Evolutionary conservation across 805 yeast genomes (phyloP).

Genomic region (Candida wancherniae): DNA sequence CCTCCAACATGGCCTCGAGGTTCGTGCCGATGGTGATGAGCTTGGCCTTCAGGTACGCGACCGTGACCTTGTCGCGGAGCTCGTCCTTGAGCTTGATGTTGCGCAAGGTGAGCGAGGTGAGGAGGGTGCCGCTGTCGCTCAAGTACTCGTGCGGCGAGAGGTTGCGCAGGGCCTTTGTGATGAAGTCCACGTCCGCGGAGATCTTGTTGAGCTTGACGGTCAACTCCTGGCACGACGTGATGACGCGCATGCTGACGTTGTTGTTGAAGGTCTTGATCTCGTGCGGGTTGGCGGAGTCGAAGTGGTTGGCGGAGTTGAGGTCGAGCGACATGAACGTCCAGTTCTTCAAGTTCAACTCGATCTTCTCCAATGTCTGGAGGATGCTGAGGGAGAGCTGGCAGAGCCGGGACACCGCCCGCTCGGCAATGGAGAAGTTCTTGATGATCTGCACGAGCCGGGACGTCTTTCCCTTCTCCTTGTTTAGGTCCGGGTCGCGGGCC

Average conservation of each 20-base stretch:
- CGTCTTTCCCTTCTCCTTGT: slow-evolving; percentile 37
- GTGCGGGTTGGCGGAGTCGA: slow-evolving; percentile 16
- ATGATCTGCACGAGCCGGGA: slow-evolving; percentile 38
- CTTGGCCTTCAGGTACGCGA: slow-evolving; percentile 61
- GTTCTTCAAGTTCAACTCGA: slow-evolving; percentile 42
- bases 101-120: slow-evolving; percentile 42
- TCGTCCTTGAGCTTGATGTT: slow-evolving; percentile 47
- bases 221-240: slow-evolving; percentile 45
- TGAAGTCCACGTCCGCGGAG: slow-evolving; percentile 42
- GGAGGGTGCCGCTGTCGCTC: slow-evolving; percentile 48
- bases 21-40: slow-evolving; percentile 62
- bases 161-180: slow-evolving; percentile 39
- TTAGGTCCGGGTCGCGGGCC: slow-evolving; percentile 47
- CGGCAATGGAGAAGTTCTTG: slow-evolving; percentile 39
- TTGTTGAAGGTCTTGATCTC: slow-evolving; percentile 41
- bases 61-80: slow-evolving; percentile 48
- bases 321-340: slow-evolving; percentile 56
- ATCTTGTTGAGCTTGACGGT: slow-evolving; percentile 39
- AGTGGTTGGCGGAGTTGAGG: slow-evolving; percentile 40
- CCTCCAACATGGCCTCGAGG: slow-evolving; percentile 44
- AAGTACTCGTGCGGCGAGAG: slow-evolving; percentile 44
- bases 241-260: slow-evolving; percentile 50
- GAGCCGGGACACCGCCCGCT: slow-evolving; percentile 41
- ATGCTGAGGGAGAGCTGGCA: slow-evolving; percentile 46
- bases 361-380: slow-evolving; percentile 46